These are phyloP conservation scores for Dactylellina cionopaga DNA, from an alignment of 2,329 filamentous ascomycete species.

Conservation along the genomic window DNA sequence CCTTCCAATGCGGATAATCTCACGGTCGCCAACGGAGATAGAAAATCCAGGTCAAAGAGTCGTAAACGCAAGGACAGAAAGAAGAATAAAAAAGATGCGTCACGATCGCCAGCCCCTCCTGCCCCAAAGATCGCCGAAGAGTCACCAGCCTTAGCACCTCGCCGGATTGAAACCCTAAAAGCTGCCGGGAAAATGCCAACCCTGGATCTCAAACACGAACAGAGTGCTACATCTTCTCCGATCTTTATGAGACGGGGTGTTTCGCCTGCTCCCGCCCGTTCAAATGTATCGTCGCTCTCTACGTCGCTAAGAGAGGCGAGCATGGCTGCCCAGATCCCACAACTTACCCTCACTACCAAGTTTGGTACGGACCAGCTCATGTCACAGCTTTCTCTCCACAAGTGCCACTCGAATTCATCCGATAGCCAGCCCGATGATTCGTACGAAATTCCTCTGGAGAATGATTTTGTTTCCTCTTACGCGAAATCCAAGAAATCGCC, in stretches of 20 bases:
- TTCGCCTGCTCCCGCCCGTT: slow-evolving; percentile 43
- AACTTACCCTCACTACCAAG: slow-evolving; percentile 48
- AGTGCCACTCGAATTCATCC: slow-evolving; percentile 33
- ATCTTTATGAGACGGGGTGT: slow-evolving; percentile 44
- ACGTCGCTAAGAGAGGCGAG: slow-evolving; percentile 45
- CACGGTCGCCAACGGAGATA: slow-evolving; percentile 23
- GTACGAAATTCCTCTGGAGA: slow-evolving; percentile 40
- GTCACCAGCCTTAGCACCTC: slow-evolving; percentile 34
- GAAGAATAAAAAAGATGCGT: slow-evolving; percentile 38
- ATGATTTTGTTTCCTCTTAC: slow-evolving; percentile 44
- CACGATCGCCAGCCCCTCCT: slow-evolving; percentile 32
- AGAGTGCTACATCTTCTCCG: slow-evolving; percentile 23
- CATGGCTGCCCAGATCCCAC: slow-evolving; percentile 48
- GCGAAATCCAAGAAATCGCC: slow-evolving; percentile 49
- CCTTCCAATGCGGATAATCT: slow-evolving; percentile 18
- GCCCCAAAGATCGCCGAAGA: slow-evolving; percentile 31
- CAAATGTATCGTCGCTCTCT: slow-evolving; percentile 44
- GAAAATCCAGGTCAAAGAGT: slow-evolving; percentile 48
- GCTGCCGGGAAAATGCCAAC: slow-evolving; percentile 22
- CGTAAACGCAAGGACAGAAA: slow-evolving; percentile 46
- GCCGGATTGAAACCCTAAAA: slow-evolving; percentile 36
- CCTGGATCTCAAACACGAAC: slow-evolving; percentile 32
- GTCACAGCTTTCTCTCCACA: slow-evolving; percentile 44
- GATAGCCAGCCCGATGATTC: slow-evolving; percentile 39
- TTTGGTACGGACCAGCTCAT: slow-evolving; percentile 42